Base-by-base conservation (phyloP, 108 stramenopile genomes). In the Discostella pseudostelligera region DNA sequence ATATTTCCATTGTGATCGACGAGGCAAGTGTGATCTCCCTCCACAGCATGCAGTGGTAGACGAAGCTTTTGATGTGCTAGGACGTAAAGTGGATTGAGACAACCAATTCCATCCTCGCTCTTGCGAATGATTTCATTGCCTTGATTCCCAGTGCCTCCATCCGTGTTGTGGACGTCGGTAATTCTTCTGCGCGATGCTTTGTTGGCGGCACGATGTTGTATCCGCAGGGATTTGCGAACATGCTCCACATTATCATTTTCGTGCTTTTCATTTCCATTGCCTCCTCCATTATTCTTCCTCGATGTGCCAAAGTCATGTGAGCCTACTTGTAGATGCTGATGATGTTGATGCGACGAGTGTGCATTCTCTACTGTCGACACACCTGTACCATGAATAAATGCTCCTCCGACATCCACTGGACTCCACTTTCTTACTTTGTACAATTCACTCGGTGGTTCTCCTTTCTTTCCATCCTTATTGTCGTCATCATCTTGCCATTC, bases 341-440 rank as follows among this genome's bases (percentile, higher is more conserved):
- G 10, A 0, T 13, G 25, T 8, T 43, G 48, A 29, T 32, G 45
- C 39, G 58, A 29, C 32, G 28, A 19, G 12, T 20, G 2, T 11
- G 42, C 14, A 20, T 24, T 21, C 10, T 16, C 36, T 81, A 39
- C 39, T 19, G 68, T 76, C 16, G 17, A n/a, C 35, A 79, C 55
- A 4, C 88, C 87, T 45, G 92, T 91, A n/a, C 95, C 95, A 71
- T 96, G 95, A 43, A 96, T 89, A 39, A 93, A 86, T 0, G 84
- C 87, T 8, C 92, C 96, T 45, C 91, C 93, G 43, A 90, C 56
- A 70, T 92, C 92, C 0, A 86, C 77, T 46, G 69, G 63, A 39
- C 55, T 56, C 56, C 76, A 74, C 28, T 57, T 72, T 24, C 56
- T 20, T 1, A 77, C 68, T 11, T 40, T 37, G 47, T 32, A 62